Evolutionary conservation across 163 green algal genomes (phyloP).

Genomic region (Scenedesmus sp.): DNA sequence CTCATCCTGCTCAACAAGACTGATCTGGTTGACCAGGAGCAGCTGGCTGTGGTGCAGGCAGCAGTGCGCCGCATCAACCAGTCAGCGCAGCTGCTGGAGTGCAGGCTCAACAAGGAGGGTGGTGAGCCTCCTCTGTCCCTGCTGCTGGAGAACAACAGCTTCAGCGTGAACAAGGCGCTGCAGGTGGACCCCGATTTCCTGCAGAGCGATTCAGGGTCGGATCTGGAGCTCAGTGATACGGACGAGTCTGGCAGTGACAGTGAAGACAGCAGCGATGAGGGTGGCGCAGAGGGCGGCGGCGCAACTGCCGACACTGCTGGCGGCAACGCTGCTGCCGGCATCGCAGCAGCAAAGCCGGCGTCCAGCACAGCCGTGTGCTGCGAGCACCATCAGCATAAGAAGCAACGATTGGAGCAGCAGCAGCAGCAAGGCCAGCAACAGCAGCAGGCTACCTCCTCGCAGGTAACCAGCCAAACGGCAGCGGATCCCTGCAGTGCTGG

Average conservation of each 20-base stretch:
- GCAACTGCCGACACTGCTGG: neutral
- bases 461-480: constrained; percentile 13
- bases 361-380: neutral
- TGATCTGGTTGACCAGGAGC: constrained; percentile 85
- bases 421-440: constrained; percentile 6
- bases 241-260: constrained; percentile 54
- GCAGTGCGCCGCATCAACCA: constrained; percentile 74
- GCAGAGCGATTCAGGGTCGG: constrained; percentile 72
- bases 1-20: constrained; percentile 97
- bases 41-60: constrained; percentile 68
- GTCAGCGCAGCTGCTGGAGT: constrained; percentile 69
- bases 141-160: constrained; percentile 88
- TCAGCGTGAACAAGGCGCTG: constrained; percentile 85
- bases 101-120: constrained; percentile 74
- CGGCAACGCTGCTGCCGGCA: neutral
- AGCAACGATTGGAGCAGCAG: constrained; percentile 13
- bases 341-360: neutral
- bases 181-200: constrained; percentile 81
- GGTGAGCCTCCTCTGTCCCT: constrained; percentile 64
- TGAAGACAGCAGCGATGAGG: constrained; percentile 7
- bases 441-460: constrained; percentile 21
- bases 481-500: neutral
- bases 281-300: neutral
- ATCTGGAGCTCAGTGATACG: constrained; percentile 27
- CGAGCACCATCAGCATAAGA: neutral